Evolutionary conservation across 2,329 filamentous ascomycete species (phyloP).

Genomic region (Ceratocystis variospora): DNA sequence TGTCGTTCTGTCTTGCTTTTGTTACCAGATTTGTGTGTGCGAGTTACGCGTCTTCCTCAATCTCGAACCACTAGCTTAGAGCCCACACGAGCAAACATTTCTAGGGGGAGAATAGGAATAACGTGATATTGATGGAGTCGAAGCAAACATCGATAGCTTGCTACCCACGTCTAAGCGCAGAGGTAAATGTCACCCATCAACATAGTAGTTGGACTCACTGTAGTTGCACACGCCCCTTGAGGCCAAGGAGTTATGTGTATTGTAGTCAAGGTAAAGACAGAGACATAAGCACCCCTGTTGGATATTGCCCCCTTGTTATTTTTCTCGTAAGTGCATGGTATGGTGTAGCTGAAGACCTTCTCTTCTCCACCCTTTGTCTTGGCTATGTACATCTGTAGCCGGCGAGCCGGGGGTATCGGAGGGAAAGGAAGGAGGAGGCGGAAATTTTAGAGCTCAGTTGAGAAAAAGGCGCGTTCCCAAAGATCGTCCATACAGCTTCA

Average conservation of each 20-base stretch:
- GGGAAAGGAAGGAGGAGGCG: background rate
- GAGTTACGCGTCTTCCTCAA: background rate
- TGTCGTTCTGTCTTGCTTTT: background rate
- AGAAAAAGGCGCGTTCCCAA: background rate
- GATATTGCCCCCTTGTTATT: background rate
- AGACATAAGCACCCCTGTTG: background rate
- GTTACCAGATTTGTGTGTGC: background rate
- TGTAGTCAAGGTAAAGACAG: background rate
- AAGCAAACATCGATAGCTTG: conserved; percentile 2
- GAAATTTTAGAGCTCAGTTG: background rate
- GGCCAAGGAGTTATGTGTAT: background rate
- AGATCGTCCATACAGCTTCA: background rate
- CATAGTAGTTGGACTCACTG: background rate
- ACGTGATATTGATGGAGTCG: background rate
- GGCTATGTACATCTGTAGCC: background rate
- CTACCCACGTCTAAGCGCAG: background rate
- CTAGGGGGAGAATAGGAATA: background rate
- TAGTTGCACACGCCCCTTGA: background rate
- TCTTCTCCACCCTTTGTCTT: background rate
- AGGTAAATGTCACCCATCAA: background rate
- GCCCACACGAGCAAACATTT: background rate
- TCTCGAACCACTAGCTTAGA: background rate
- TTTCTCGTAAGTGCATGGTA: conserved; percentile 3
- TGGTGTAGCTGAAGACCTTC: background rate
- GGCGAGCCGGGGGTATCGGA: background rate